These are phyloP conservation scores for Penicillium crustosum DNA, from an alignment of 2,329 filamentous ascomycete genomes.

Conservation along the genomic window DNA sequence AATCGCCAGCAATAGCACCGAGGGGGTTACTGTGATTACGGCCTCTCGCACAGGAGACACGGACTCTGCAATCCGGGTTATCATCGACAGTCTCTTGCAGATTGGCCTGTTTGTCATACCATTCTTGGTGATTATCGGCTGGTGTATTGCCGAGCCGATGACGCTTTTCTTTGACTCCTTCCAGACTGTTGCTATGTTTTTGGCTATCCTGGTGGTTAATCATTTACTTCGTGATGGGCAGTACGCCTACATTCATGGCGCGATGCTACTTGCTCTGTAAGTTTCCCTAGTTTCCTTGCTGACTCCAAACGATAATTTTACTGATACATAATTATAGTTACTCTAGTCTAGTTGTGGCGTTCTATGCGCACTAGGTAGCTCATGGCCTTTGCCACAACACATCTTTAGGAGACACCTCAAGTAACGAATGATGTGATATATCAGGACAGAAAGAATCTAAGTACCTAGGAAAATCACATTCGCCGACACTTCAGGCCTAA, in stretches of 20 bases:
- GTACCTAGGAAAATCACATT: conserved; percentile 5
- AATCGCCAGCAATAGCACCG: conserved; percentile 71
- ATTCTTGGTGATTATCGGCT: conserved; percentile 69
- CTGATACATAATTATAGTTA: conserved; percentile 10
- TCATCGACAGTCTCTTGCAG: conserved; percentile 72
- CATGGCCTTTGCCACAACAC: background rate
- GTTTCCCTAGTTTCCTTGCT: conserved; percentile 6
- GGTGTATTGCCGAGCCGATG: conserved; percentile 68
- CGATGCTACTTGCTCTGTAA: conserved; percentile 58
- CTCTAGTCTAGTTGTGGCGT: conserved; percentile 10
- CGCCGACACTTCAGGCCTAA: conserved; percentile 6
- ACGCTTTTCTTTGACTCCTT: conserved; percentile 72
- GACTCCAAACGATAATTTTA: background rate
- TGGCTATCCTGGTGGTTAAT: conserved; percentile 66
- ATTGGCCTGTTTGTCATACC: conserved; percentile 73
- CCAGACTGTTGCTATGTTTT: conserved; percentile 68
- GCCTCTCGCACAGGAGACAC: conserved; percentile 67
- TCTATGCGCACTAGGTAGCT: conserved; percentile 11
- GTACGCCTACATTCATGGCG: conserved; percentile 73
- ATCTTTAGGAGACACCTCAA: background rate
- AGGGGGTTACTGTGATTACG: conserved; percentile 71
- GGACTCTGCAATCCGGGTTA: conserved; percentile 65
- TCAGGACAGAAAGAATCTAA: background rate
- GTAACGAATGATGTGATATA: background rate
- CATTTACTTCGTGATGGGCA: conserved; percentile 71